These are phyloP conservation scores for Lepidium campestre DNA, from an alignment of 441 rosid genomes.

Conservation along the genomic window DNA sequence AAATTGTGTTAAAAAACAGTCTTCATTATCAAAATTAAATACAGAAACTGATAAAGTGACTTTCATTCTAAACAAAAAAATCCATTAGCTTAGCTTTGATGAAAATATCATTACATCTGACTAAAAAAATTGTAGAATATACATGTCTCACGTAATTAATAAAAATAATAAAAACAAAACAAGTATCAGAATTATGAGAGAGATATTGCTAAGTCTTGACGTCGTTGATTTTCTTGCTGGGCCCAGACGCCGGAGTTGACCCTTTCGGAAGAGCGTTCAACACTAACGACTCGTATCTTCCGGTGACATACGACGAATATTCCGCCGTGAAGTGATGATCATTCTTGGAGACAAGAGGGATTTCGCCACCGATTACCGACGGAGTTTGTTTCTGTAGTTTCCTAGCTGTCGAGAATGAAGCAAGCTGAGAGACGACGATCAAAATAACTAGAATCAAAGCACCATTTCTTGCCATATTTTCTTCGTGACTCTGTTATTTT, in stretches of 20 bases:
- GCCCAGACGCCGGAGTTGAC: conserved; percentile 38
- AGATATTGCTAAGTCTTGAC: conserved; percentile 27
- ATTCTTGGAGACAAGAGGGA: not conserved
- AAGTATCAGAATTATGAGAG: not conserved
- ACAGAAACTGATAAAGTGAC: too few relatives aligned
- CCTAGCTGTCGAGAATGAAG: conserved; percentile 11
- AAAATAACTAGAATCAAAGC: conserved; percentile 3
- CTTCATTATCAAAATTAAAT: too few relatives aligned
- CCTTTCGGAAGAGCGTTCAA: conserved; percentile 55
- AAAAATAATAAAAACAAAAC: not conserved
- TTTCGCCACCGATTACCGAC: not conserved
- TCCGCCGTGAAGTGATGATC: not conserved
- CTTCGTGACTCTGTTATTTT: not conserved
- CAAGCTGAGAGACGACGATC: conserved; percentile 3
- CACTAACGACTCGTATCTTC: conserved; percentile 34
- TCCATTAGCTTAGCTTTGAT: too few relatives aligned
- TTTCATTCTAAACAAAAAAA: too few relatives aligned
- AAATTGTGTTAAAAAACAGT: too few relatives aligned
- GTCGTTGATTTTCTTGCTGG: conserved; percentile 43
- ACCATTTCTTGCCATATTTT: conserved; percentile 7
- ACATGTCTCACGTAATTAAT: too few relatives aligned
- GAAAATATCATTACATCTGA: too few relatives aligned
- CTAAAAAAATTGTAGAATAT: too few relatives aligned
- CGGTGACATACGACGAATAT: not conserved
- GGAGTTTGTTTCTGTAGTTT: not conserved